Percentiles rank a stretch among this genome's conserved stretches.
phyloP scores from a whole-genome alignment of 1,139 yeast genomes.

The Candida sp. region DNA sequence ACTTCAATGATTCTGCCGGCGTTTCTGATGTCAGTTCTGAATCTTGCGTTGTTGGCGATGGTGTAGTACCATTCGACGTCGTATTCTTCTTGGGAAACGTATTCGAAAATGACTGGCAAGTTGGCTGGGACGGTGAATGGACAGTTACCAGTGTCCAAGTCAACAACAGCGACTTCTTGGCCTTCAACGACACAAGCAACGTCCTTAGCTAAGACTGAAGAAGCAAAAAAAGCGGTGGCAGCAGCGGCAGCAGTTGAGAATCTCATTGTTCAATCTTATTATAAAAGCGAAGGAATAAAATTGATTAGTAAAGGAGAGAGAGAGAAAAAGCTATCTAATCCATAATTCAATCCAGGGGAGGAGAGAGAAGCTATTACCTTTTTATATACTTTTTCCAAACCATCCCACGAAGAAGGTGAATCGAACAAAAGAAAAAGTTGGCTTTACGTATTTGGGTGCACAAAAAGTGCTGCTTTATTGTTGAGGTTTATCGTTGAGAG shows the following conservation, averaged over 20 bases:
- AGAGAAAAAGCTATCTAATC: neutral
- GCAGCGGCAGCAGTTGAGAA: conserved; percentile 14
- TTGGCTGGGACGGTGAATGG: conserved; percentile 38
- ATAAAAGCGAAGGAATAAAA: neutral
- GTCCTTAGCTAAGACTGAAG: conserved; percentile 28
- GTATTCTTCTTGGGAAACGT: conserved; percentile 35
- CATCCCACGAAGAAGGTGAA: too few species aligned
- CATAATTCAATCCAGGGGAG: neutral
- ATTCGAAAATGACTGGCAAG: conserved; percentile 31
- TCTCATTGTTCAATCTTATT: conserved; percentile 8
- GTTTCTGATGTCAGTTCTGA: conserved; percentile 38
- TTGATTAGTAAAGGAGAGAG: neutral
- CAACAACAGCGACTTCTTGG: conserved; percentile 35
- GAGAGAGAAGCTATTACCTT: too few species aligned
- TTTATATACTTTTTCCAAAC: too few species aligned
- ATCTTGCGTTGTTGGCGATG: conserved; percentile 23
- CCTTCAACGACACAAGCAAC: conserved; percentile 46
- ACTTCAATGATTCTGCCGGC: conserved; percentile 39
- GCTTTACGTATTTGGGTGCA: too few species aligned
- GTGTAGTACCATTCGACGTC: conserved; percentile 42
- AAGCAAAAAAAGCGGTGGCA: conserved; percentile 22
- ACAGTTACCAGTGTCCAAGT: conserved; percentile 46
- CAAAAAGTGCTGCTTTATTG: too few species aligned
- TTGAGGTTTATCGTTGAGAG: too few species aligned
- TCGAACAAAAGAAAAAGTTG: too few species aligned